Evolutionary conservation across 2,329 filamentous ascomycete genomes (phyloP).

Genomic region (Aspergillus luchuensis): DNA sequence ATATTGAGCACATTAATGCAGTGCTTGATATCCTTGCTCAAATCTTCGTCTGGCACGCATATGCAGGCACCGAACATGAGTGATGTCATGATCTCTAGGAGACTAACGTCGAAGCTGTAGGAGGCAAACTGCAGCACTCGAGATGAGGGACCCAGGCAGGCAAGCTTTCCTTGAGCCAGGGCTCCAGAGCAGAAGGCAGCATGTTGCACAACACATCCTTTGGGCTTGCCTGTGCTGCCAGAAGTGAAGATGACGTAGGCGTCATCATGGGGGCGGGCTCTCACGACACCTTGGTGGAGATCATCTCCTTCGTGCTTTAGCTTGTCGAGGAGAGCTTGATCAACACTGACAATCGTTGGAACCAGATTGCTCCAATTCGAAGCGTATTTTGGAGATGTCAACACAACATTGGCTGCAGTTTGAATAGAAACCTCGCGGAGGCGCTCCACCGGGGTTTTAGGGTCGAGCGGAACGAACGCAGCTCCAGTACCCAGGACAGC

Average conservation of each 20-base stretch:
- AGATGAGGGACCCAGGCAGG: constrained; percentile 28
- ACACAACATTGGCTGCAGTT: constrained; percentile 20
- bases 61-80: constrained; percentile 57
- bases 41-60: constrained; percentile 54
- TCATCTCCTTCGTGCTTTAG: neutral
- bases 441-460: constrained; percentile 30
- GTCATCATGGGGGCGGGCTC: constrained; percentile 9
- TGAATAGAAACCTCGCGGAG: constrained; percentile 23
- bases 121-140: constrained; percentile 46
- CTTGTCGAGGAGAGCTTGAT: constrained; percentile 56
- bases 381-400: constrained; percentile 14
- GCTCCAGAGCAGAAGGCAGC: constrained; percentile 20
- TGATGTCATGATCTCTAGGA: constrained; percentile 54
- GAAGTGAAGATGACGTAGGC: constrained; percentile 77
- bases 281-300: neutral
- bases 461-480: constrained; percentile 35
- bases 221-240: constrained; percentile 82
- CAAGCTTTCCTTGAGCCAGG: constrained; percentile 21
- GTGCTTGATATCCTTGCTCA: constrained; percentile 35
- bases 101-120: constrained; percentile 51
- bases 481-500: constrained; percentile 34
- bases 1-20: constrained; percentile 50
- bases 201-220: constrained; percentile 81
- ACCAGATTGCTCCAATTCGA: constrained; percentile 2
- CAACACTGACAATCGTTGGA: constrained; percentile 60